Evolutionary conservation across 1,139 yeast genomes (phyloP).

Genomic region (Debaryomycetaceae sp.): DNA sequence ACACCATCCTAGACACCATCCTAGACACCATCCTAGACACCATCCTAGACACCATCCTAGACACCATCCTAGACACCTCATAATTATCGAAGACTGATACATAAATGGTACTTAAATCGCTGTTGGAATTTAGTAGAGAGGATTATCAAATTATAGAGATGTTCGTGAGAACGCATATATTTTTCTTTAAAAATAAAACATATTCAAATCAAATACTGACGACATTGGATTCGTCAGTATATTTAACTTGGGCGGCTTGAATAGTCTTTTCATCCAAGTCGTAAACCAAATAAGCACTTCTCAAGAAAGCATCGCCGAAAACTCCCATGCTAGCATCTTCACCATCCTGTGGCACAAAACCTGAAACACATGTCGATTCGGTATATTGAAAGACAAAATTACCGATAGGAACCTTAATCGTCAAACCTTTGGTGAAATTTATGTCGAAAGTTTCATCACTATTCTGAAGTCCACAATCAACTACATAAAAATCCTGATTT

Average conservation of each 20-base stretch:
- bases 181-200: too few species aligned
- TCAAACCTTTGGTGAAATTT: slow-evolving; percentile 18
- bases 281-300: slow-evolving; percentile 26
- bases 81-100: too few species aligned
- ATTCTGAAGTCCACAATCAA: neutral
- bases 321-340: slow-evolving; percentile 12
- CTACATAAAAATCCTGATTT: neutral
- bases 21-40: too few species aligned
- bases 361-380: neutral
- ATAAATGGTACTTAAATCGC: too few species aligned
- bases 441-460: neutral
- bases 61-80: too few species aligned
- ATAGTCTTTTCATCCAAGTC: slow-evolving; percentile 24
- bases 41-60: too few species aligned
- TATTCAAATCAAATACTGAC: neutral
- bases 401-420: slow-evolving; percentile 23
- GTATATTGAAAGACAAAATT: slow-evolving; percentile 14
- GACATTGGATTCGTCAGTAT: slow-evolving; percentile 9
- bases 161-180: too few species aligned
- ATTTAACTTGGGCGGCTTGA: slow-evolving; percentile 25
- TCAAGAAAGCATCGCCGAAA: slow-evolving; percentile 27
- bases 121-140: too few species aligned
- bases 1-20: too few species aligned
- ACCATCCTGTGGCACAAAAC: slow-evolving; percentile 1
- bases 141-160: too few species aligned